Conservation (phyloP, 306 rosid genomes). For the Pyrus bretschneideri region DNA sequence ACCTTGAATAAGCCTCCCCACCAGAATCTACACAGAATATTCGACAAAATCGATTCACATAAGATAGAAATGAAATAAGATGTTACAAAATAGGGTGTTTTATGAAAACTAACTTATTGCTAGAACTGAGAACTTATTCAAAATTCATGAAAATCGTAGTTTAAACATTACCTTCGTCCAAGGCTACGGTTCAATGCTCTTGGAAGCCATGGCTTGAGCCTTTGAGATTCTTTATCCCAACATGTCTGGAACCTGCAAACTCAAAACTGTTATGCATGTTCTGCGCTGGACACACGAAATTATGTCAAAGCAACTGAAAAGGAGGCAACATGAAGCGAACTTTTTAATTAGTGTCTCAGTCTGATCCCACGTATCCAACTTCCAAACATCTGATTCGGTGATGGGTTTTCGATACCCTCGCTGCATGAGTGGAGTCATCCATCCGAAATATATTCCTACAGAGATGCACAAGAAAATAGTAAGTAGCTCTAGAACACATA, state of each 20-base stretch:
- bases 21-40: conserved; percentile 66
- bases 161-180: conserved; percentile 53
- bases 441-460: conserved; percentile 65
- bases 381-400: conserved; percentile 79
- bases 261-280: conserved; percentile 5
- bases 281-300: conserved; percentile 3
- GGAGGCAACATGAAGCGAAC: conserved; percentile 26
- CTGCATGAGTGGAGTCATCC: conserved; percentile 83
- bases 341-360: conserved; percentile 51
- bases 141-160: neutral
- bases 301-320: conserved; percentile 11
- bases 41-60: conserved; percentile 18
- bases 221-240: conserved; percentile 62
- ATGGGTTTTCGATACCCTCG: conserved; percentile 70
- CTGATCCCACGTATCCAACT: conserved; percentile 78
- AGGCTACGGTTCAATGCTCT: conserved; percentile 74
- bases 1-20: conserved; percentile 76
- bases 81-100: neutral
- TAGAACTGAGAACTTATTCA: neutral
- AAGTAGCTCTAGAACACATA: neutral
- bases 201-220: conserved; percentile 68
- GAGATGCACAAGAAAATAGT: conserved; percentile 15
- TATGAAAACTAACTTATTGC: neutral
- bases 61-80: neutral
- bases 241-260: conserved; percentile 56